A percentile compares a stretch with the other conserved stretches of the same genome.
Evolutionary conservation across 306 rosid species (phyloP).

Genomic region (Canavalia ensiformis): DNA sequence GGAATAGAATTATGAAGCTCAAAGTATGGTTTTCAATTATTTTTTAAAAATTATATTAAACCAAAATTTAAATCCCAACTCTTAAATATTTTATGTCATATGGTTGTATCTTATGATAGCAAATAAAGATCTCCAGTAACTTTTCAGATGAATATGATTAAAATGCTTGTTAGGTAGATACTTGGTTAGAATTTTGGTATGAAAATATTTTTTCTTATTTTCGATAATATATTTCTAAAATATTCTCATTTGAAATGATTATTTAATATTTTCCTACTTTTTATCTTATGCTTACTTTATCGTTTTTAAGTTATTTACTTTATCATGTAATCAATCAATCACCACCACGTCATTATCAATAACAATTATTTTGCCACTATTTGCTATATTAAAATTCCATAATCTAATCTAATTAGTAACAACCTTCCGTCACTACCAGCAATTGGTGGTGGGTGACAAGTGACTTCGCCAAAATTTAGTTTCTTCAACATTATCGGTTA

Average conservation of each 20-base stretch:
- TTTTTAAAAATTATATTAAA: too few relatives aligned
- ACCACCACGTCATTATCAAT: background rate
- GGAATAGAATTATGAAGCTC: too few relatives aligned
- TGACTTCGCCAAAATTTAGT: background rate
- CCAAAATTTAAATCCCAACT: too few relatives aligned
- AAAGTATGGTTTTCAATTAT: too few relatives aligned
- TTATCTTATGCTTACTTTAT: background rate
- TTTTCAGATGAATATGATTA: too few relatives aligned
- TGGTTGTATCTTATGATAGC: too few relatives aligned
- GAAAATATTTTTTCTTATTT: too few relatives aligned
- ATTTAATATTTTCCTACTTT: background rate
- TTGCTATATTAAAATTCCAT: background rate
- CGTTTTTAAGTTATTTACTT: background rate
- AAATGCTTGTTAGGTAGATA: too few relatives aligned
- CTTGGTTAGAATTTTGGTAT: too few relatives aligned
- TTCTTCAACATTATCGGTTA: background rate
- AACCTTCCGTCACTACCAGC: background rate
- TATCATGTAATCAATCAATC: background rate
- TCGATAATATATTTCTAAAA: background rate
- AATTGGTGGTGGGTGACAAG: background rate
- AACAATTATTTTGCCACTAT: background rate
- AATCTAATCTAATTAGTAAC: background rate
- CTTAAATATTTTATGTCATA: too few relatives aligned
- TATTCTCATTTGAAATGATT: background rate
- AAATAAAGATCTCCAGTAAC: too few relatives aligned